Evolutionary conservation across 805 yeast species (phyloP).

Genomic region (Barnettozyma wickerhamii): DNA sequence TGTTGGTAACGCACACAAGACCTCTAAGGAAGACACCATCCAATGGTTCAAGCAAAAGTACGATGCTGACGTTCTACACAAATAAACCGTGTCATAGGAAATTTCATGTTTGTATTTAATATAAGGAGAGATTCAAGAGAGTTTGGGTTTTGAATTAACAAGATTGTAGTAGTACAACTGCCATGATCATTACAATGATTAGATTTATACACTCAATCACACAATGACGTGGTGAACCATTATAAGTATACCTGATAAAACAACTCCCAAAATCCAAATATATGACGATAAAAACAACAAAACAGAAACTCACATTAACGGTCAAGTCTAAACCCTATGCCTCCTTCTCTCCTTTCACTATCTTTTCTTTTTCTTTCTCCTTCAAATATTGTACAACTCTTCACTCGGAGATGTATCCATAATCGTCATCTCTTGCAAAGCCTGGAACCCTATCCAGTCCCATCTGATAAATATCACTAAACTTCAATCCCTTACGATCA

Average conservation of each 20-base stretch:
- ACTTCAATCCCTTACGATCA: slow-evolving; percentile 22
- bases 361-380: no score
- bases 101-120: slow-evolving; percentile 18
- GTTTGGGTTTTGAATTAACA: slow-evolving; percentile 1
- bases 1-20: slow-evolving; percentile 91
- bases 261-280: background rate
- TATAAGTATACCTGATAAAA: background rate
- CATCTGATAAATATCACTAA: slow-evolving; percentile 23
- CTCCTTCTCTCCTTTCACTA: no score
- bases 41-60: slow-evolving; percentile 99
- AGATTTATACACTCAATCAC: no score
- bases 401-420: slow-evolving; percentile 26
- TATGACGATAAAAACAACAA: no score
- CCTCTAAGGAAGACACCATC: slow-evolving; percentile 90
- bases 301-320: no score
- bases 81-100: slow-evolving; percentile 38
- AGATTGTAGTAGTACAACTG: slow-evolving; percentile 2
- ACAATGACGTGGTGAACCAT: no score
- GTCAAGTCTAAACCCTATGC: no score
- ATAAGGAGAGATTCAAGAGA: slow-evolving; percentile 10
- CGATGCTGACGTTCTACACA: slow-evolving; percentile 96
- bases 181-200: no score
- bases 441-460: slow-evolving; percentile 21
- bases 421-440: slow-evolving; percentile 22
- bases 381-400: no score